A percentile compares a stretch with the other conserved stretches of the same genome.
Evolutionary conservation across 768 basidiomycete genomes (phyloP).

Genomic region (Pleurotus ostreatus): DNA sequence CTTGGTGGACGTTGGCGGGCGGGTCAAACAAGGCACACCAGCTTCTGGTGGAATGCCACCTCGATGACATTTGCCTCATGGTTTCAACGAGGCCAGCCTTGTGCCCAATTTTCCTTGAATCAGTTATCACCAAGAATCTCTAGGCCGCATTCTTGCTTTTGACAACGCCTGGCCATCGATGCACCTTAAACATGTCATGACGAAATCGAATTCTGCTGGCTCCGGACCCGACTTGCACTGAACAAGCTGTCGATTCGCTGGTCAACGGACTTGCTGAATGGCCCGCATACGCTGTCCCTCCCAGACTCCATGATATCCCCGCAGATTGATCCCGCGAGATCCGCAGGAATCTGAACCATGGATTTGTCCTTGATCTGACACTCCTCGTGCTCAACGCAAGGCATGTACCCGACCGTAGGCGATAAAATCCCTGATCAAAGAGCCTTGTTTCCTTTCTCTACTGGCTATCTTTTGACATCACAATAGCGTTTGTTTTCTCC

Average conservation of each 20-base stretch:
- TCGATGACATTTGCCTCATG: constrained; percentile 30
- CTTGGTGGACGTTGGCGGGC: background rate
- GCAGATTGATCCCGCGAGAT: constrained; percentile 18
- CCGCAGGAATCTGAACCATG: constrained; percentile 1
- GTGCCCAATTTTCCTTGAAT: constrained; percentile 20
- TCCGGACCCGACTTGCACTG: constrained; percentile 5
- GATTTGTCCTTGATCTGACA: constrained; percentile 20
- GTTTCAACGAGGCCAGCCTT: constrained; percentile 37
- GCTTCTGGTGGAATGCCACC: constrained; percentile 12
- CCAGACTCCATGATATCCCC: constrained; percentile 26
- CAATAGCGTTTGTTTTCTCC: constrained; percentile 12
- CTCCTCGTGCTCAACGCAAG: constrained; percentile 41
- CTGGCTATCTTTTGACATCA: constrained; percentile 11
- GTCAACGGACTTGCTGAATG: constrained; percentile 13
- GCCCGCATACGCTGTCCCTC: constrained; percentile 15
- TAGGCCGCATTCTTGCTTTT: background rate
- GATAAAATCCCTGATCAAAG: constrained; percentile 23
- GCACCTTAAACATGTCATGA: constrained; percentile 1
- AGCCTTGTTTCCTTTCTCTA: constrained; percentile 12
- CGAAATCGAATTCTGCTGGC: background rate
- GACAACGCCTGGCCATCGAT: constrained; percentile 8
- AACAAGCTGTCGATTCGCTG: constrained; percentile 6
- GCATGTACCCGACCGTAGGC: constrained; percentile 23
- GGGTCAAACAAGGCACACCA: constrained; percentile 7
- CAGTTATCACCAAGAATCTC: constrained; percentile 8